Evolutionary conservation across 75 land plant genomes (phyloP), one percentile per base, ranked within the genome.

Genomic region (Gnetum montanum): DNA sequence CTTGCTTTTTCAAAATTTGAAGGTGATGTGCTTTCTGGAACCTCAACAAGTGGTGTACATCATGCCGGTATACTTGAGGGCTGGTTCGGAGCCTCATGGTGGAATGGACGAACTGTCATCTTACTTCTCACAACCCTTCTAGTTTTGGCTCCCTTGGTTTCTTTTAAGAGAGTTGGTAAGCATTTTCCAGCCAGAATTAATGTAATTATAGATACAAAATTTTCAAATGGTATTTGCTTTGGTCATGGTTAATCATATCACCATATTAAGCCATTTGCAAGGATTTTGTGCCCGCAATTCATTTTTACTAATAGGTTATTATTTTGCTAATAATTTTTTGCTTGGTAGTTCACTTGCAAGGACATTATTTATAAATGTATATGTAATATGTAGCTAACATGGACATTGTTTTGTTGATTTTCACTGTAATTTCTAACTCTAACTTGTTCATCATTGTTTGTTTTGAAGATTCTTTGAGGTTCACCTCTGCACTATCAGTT

Each of bases 11-110:
- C n/a, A n/a, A n/a, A n/a, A n/a, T n/a, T n/a, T n/a, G 44, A 49
- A 93, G 98, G 88, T 62, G 99, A 95, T 86, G 99, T 95, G 65
- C 67, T 95, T 46, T 82, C 99, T 54, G 96, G 99, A 50, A 78
- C 86, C 33, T 61, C 80, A 36, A 71, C 82, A 16, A 64, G 61
- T 56, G 82, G 78, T 24, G 59, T 61, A 34, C 88, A 90, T 58
- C 92, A 95, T 71, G 68, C 72, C 26, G 99, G 99, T 48, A 71
- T 95, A 16, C 53, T 95, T 36, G 99, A 90, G 61, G 88, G 84
- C 25, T 95, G 99, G 99, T 85, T 80, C 68, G 99, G 96, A 25
- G 66, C 37, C 7, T 76, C 75, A 29, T 90, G 99, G 99, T 95
- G 99, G 99, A 95, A 74, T 76, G 83, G 80, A 13, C 74, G 99